Conservation (phyloP, 768 basidiomycete species). For the Lactarius hengduanensis region DNA sequence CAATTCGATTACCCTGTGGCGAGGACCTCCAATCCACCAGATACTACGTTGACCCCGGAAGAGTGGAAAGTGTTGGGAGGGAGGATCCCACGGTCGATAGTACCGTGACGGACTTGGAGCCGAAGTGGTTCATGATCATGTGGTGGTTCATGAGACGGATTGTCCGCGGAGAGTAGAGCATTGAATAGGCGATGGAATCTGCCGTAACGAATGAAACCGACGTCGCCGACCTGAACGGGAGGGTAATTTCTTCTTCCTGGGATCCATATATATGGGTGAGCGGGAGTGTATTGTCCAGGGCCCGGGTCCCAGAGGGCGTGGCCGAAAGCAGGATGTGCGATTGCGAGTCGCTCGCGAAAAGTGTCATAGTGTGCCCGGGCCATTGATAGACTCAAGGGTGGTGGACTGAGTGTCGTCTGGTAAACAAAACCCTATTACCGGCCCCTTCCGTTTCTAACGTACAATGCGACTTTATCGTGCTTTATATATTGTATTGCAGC, state of each 20-base stretch:
- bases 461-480: too few species aligned
- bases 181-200: background rate
- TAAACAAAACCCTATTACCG: too few species aligned
- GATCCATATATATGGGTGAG: too few species aligned
- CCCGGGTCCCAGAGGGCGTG: background rate
- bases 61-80: background rate
- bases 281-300: too few species aligned
- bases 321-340: background rate
- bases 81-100: background rate
- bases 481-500: too few species aligned
- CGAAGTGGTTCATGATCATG: background rate
- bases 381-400: background rate
- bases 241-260: background rate
- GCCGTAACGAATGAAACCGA: background rate
- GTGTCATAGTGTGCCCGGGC: background rate
- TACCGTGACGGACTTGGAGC: background rate
- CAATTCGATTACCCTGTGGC: background rate
- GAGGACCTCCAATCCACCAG: background rate
- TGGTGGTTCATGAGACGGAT: background rate
- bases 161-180: background rate
- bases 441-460: too few species aligned
- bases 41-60: background rate
- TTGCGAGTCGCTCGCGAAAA: background rate
- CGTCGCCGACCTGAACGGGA: background rate
- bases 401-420: too few species aligned